Percentiles rank a stretch among this genome's conserved stretches.
These are phyloP conservation scores for Colletotrichum magnum DNA, from an alignment of 2,329 filamentous ascomycete genomes.

Conservation along the genomic window DNA sequence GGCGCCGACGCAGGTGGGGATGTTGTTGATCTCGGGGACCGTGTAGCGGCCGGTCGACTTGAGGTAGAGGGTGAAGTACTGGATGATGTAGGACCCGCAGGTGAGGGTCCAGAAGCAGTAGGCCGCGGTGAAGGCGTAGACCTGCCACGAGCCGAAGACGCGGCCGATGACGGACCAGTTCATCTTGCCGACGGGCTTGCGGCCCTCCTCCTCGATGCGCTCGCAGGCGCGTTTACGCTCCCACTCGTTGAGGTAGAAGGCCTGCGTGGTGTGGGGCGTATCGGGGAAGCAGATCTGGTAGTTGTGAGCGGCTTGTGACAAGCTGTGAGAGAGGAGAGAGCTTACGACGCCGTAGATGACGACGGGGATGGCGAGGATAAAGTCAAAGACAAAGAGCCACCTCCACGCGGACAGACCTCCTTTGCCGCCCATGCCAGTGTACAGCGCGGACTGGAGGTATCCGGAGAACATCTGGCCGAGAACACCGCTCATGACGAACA, in stretches of 20 bases:
- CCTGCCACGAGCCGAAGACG: slow-evolving; percentile 58
- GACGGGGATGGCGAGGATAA: slow-evolving; percentile 54
- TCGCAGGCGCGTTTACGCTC: slow-evolving; percentile 76
- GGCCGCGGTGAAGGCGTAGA: slow-evolving; percentile 57
- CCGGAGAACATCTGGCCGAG: slow-evolving; percentile 57
- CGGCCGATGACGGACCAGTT: slow-evolving; percentile 54
- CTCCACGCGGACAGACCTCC: slow-evolving; percentile 52
- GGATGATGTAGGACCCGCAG: slow-evolving; percentile 55
- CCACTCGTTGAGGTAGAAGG: slow-evolving; percentile 61
- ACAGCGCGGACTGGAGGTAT: slow-evolving; percentile 52
- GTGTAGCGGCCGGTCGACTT: slow-evolving; percentile 52
- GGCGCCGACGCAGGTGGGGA: slow-evolving; percentile 59
- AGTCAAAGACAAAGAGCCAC: slow-evolving; percentile 57
- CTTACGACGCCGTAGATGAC: slow-evolving; percentile 49
- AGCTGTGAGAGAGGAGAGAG: not conserved
- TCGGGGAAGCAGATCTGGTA: slow-evolving; percentile 53
- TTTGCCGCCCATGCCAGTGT: slow-evolving; percentile 51
- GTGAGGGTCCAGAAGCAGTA: slow-evolving; percentile 58
- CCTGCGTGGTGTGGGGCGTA: slow-evolving; percentile 57
- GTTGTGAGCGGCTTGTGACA: no score
- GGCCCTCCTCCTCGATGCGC: slow-evolving; percentile 74
- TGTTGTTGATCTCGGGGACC: slow-evolving; percentile 60
- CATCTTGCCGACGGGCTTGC: slow-evolving; percentile 53
- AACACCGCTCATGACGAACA: slow-evolving; percentile 72
- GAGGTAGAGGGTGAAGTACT: slow-evolving; percentile 58